Conservation (phyloP, 78 protist species). For the Polysphondylium violaceum region DNA sequence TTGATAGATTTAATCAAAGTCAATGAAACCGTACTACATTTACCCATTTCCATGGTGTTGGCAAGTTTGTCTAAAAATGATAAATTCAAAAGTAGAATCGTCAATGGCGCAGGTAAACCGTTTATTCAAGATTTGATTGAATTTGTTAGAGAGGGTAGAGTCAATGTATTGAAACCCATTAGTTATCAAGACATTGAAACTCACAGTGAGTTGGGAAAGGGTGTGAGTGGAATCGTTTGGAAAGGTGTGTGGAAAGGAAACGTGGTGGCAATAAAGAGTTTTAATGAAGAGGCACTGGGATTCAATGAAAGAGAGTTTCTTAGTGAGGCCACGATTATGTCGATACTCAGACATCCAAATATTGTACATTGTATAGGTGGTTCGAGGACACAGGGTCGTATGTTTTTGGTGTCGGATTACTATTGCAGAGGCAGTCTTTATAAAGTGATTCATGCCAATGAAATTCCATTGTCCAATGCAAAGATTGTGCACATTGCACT, state of each 20-base stretch:
- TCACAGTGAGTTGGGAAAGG: slow-evolving; percentile 18
- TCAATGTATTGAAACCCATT: slow-evolving; percentile 2
- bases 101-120: slow-evolving; percentile 38
- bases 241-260: slow-evolving; percentile 39
- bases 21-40: background rate
- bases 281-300: slow-evolving; percentile 35
- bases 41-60: slow-evolving; percentile 1
- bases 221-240: slow-evolving; percentile 47
- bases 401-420: slow-evolving; percentile 49
- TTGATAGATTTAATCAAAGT: slow-evolving; percentile 1
- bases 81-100: slow-evolving; percentile 28
- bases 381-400: background rate
- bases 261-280: slow-evolving; percentile 26
- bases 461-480: slow-evolving; percentile 36
- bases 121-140: slow-evolving; percentile 37
- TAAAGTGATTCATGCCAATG: slow-evolving; percentile 20
- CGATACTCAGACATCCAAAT: slow-evolving; percentile 25
- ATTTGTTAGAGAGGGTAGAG: slow-evolving; percentile 4
- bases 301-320: slow-evolving; percentile 58
- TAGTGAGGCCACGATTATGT: slow-evolving; percentile 43
- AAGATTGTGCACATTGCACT: slow-evolving; percentile 51
- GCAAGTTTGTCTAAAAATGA: slow-evolving; percentile 17
- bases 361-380: slow-evolving; percentile 67
- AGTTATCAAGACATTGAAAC: slow-evolving; percentile 6
- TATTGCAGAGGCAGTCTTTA: slow-evolving; percentile 24